These are phyloP conservation scores for Termitomyces bulborhizus DNA, from an alignment of 768 basidiomycete species.

Conservation along the genomic window DNA sequence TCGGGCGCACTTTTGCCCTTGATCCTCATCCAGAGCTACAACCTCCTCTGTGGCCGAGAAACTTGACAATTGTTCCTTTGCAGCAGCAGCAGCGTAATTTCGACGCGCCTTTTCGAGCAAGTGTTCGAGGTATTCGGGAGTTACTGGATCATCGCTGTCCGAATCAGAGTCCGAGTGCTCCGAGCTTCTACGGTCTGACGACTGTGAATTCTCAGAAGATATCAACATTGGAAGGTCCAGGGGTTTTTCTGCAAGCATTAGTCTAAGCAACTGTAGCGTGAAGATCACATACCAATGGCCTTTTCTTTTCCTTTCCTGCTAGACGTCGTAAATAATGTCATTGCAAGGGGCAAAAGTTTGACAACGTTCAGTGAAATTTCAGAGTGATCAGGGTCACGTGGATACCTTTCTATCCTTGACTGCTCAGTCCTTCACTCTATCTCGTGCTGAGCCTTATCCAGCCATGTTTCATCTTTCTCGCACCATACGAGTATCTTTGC, in stretches of 20 bases:
- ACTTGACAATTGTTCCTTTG: constrained; percentile 20
- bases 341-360: constrained; percentile 3
- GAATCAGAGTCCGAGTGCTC: constrained; percentile 33
- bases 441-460: neutral
- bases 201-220: constrained; percentile 22
- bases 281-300: constrained; percentile 24
- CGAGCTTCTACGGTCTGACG: constrained; percentile 24
- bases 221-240: constrained; percentile 10
- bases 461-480: constrained; percentile 11
- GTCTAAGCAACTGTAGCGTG: no score
- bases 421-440: no score
- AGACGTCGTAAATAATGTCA: constrained; percentile 9
- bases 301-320: constrained; percentile 45
- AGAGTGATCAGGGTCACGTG: no score
- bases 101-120: constrained; percentile 56
- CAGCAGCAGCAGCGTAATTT: constrained; percentile 33
- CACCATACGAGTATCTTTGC: constrained; percentile 4
- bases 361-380: no score
- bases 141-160: constrained; percentile 43
- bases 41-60: constrained; percentile 35
- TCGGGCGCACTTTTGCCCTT: constrained; percentile 28
- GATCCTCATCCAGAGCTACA: constrained; percentile 38
- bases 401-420: no score
- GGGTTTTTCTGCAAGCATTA: constrained; percentile 1
- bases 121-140: constrained; percentile 54